phyloP scores from a whole-genome alignment of 108 stramenopile genomes.

The Asterionellopsis glacialis region DNA sequence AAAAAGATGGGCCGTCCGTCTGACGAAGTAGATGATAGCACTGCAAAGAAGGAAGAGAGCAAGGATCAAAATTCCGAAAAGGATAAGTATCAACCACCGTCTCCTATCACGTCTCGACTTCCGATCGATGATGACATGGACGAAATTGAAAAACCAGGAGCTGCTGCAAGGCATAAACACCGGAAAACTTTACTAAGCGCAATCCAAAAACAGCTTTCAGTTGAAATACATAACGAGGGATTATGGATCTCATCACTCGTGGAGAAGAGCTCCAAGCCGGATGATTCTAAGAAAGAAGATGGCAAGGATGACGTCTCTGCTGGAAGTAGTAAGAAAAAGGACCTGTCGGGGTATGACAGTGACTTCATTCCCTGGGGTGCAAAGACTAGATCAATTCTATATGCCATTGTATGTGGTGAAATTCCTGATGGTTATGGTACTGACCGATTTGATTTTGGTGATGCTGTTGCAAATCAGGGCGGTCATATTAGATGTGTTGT shows the following conservation, averaged over 20 bases:
- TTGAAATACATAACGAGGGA: constrained; percentile 83
- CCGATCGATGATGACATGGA: constrained; percentile 8
- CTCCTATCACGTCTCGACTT: constrained; percentile 27
- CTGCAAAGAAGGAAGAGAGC: neutral
- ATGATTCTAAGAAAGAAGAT: constrained; percentile 11
- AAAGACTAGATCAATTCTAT: constrained; percentile 36
- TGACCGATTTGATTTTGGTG: constrained; percentile 32
- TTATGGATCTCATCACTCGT: constrained; percentile 39
- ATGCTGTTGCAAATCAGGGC: constrained; percentile 25
- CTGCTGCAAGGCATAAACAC: constrained; percentile 61
- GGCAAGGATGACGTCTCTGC: constrained; percentile 1
- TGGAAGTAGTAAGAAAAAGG: constrained; percentile 7
- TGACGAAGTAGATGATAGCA: neutral
- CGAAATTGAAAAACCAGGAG: constrained; percentile 17
- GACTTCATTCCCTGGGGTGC: constrained; percentile 67
- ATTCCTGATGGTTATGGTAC: constrained; percentile 36
- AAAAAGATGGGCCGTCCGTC: neutral
- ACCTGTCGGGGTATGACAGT: neutral
- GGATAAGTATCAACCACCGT: constrained; percentile 17
- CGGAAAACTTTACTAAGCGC: constrained; percentile 52
- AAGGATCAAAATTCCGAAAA: neutral
- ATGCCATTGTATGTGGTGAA: constrained; percentile 63
- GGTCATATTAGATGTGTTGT: constrained; percentile 66
- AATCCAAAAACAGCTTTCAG: constrained; percentile 45
- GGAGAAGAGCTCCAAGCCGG: constrained; percentile 9